These are phyloP conservation scores for Sclerotiophoma versabilis DNA, from an alignment of 2,329 filamentous ascomycete genomes.

Conservation along the genomic window DNA sequence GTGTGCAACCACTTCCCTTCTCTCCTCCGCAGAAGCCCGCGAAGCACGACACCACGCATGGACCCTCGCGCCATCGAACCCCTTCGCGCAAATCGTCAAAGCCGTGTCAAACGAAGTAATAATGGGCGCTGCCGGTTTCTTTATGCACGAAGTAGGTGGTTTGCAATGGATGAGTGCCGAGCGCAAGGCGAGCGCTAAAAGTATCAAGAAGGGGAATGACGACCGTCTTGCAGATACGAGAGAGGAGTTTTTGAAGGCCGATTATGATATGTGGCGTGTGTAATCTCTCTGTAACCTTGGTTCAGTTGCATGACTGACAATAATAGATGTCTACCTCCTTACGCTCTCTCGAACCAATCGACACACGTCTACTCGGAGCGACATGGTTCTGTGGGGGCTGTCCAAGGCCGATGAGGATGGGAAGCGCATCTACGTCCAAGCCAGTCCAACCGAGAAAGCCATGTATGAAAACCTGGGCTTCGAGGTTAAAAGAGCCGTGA, in stretches of 20 bases:
- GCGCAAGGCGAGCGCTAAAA: neutral
- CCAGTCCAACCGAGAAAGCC: neutral
- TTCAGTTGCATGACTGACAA: too few relatives aligned
- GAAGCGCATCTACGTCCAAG: slow-evolving; percentile 1
- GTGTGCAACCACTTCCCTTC: too few relatives aligned
- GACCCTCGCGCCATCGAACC: neutral
- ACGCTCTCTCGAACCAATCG: neutral
- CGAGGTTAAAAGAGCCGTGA: neutral
- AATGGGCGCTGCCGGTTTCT: neutral
- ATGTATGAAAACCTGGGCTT: neutral
- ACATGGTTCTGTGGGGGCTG: neutral
- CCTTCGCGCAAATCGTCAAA: neutral
- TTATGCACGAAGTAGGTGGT: neutral
- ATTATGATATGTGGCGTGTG: slow-evolving; percentile 1
- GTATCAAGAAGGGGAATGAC: neutral
- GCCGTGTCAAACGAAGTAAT: neutral
- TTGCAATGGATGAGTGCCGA: neutral
- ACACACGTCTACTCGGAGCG: neutral
- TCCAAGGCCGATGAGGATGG: neutral
- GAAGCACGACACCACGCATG: neutral
- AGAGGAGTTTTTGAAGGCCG: neutral
- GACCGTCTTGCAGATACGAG: neutral
- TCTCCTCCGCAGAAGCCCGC: neutral
- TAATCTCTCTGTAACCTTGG: neutral
- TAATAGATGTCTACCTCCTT: neutral